Base-by-base conservation (phyloP, 768 basidiomycete genomes). In the Boletellus ananiceps region DNA sequence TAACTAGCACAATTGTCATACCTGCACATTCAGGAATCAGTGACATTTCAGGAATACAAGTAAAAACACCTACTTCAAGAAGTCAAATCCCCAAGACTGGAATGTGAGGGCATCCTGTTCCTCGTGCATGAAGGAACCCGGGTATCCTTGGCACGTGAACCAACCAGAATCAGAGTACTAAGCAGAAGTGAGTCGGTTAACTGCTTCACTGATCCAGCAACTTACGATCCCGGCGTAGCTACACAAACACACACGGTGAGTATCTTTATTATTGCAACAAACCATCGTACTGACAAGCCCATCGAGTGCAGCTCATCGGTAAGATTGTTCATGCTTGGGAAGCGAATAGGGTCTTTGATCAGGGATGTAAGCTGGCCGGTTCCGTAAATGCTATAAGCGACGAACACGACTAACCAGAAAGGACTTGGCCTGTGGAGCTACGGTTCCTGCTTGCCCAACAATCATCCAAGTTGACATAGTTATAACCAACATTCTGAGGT, bases 161-260 rank as follows among this genome's bases (percentile, higher is more conserved):
- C 82, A 84, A 14, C 83, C 83, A 0, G 83, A 79, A 62, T 83
- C 81, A 50, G 81, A 78, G 51, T 84, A 84, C 82, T 82, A 25
- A 9, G 36, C 7, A 13, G 25, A 43, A 31, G 44, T 31, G 6
- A 36, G 33, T 40, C 15, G 35, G 33, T 33, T 29, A 23, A 9
- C 18, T 13, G 31, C 39, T 23, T 36, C 13, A 34, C 42, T 16
- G 29, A 29, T 31, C 18, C 1, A 14, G 34, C 14, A 23, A 63
- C 77, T 56, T 56, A 83, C 82, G 37, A 84, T 83, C 8, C 82
- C 82, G n/a, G 80, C 76, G 68, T 76, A 71, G 25, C 81, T 82
- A 42, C 21, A 46, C 21, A 23, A 7, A 9, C 8, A 44, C 18
- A 34, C 16, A 21, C 52, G 51, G 46, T 51, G 27, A 55, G 37